Percentiles rank a stretch among this genome's conserved stretches.
Conservation (phyloP, 352 stramenopile species). For the Blastocystis sp. region DNA sequence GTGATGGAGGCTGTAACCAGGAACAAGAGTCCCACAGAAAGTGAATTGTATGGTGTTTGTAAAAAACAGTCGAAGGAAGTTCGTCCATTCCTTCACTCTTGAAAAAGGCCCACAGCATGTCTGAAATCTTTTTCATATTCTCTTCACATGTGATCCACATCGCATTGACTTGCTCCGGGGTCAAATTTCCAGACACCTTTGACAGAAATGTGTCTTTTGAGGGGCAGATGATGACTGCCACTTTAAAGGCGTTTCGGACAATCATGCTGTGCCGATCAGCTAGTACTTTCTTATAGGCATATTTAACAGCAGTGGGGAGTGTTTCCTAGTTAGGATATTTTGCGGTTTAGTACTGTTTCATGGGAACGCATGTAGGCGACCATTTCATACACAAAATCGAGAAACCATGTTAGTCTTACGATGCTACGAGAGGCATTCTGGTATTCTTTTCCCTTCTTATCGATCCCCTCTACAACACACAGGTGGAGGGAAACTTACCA, state of each 20-base stretch:
- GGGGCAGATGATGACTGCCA: conserved; percentile 46
- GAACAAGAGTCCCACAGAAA: not conserved
- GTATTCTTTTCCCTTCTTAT: conserved; percentile 26
- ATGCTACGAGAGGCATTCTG: conserved; percentile 48
- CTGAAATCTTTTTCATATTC: conserved; percentile 41
- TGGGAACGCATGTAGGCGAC: conserved; percentile 3
- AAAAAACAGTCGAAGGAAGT: conserved; percentile 22
- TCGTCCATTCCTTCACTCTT: conserved; percentile 49
- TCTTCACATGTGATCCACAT: conserved; percentile 27
- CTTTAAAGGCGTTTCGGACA: conserved; percentile 51
- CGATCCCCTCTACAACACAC: conserved; percentile 34
- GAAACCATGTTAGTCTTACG: conserved; percentile 38
- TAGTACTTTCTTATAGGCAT: conserved; percentile 19
- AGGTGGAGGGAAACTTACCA: not conserved
- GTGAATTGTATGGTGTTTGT: conserved; percentile 40
- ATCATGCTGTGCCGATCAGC: conserved; percentile 34
- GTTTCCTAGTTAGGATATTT: conserved; percentile 19
- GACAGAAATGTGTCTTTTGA: conserved; percentile 36
- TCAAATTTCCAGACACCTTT: conserved; percentile 41
- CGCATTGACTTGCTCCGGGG: not conserved
- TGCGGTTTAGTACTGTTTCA: not conserved
- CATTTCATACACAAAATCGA: conserved; percentile 61
- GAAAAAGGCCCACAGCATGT: conserved; percentile 44
- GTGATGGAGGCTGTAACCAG: not conserved
- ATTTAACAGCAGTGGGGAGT: not conserved